Base-by-base conservation (phyloP, 1,284 basidiomycete genomes). In the Trametes polyzona region DNA sequence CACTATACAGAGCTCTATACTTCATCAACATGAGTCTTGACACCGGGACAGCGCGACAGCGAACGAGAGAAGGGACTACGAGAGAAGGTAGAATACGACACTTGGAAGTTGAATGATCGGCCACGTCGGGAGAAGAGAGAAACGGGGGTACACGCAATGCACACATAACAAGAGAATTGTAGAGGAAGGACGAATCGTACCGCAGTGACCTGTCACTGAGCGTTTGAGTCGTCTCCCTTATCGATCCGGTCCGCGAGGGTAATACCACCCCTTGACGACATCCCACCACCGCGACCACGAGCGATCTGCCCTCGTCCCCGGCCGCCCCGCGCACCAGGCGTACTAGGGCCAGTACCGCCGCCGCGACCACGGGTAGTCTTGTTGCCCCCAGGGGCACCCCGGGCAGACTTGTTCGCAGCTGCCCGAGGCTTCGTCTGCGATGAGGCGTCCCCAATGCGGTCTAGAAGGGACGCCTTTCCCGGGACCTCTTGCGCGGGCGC, bases 401-500 rank as follows among this genome's bases (percentile, higher is more conserved):
- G n/a, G n/a, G n/a, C n/a, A n/a, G n/a, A n/a, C n/a, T n/a, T n/a
- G n/a, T n/a, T n/a, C n/a, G n/a, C n/a, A n/a, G n/a, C n/a, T n/a
- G n/a, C n/a, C n/a, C n/a, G n/a, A n/a, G n/a, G n/a, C n/a, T n/a
- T n/a, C n/a, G n/a, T n/a, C 9, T 30, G 36, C 3, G 14, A 11
- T 33, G n/a, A 35, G 0, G 12, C 5, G 4, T 16, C 4, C 4
- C 23, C 12, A 23, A 58, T 49, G 35, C 56, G 56, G 0, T 37
- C 47, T n/a, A 58, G 42, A 39, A 58, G 42, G 33, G 51, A 24
- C 4, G 14, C 37, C 55, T 52, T 52, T 29, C 46, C 56, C 35
- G 26, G 7, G n/a, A n/a, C 47, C 51, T 41, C 47, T n/a, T 26
- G 9, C 23, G 27, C 39, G n/a, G 35, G 11, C n/a, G 21, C 12